Evolutionary conservation across 768 basidiomycete species (phyloP).

Genomic region (Leccinum variicolor): DNA sequence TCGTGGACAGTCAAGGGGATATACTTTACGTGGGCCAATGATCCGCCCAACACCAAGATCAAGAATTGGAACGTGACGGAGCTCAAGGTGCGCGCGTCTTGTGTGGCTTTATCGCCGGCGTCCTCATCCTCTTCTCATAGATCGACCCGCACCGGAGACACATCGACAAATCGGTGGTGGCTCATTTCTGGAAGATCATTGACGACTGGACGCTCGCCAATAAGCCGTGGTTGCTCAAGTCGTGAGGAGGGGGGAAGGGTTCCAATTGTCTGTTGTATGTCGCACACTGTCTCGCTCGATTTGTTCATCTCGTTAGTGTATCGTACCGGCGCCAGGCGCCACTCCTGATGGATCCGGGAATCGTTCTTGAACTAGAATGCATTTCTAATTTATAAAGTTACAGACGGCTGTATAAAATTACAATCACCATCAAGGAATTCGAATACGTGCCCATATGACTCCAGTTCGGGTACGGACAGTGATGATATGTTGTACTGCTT

Average conservation of each 20-base stretch:
- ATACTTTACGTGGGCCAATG: conserved; percentile 92
- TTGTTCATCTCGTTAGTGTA: conserved; percentile 1
- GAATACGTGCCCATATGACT: no score
- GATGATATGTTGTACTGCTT: no score
- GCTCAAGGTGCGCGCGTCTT: conserved; percentile 58
- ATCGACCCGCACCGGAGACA: conserved; percentile 89
- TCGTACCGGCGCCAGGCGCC: neutral
- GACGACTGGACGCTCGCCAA: conserved; percentile 81
- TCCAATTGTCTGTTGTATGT: neutral
- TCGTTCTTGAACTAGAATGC: no score
- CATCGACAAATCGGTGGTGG: conserved; percentile 91
- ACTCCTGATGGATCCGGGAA: no score
- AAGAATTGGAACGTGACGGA: conserved; percentile 98
- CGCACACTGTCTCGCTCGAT: neutral
- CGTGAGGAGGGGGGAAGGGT: conserved; percentile 19
- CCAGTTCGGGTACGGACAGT: no score
- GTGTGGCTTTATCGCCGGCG: neutral
- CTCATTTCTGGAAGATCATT: conserved; percentile 92
- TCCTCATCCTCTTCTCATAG: conserved; percentile 36
- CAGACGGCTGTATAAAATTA: no score
- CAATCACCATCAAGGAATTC: no score
- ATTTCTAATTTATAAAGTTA: no score
- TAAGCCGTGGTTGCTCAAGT: conserved; percentile 71
- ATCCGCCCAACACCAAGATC: conserved; percentile 83
- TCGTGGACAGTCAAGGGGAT: conserved; percentile 81